Evolutionary conservation across 1,139 yeast genomes (phyloP), one percentile per base, ranked within the genome.

Genomic region (Kluyveromyces marxianus): DNA sequence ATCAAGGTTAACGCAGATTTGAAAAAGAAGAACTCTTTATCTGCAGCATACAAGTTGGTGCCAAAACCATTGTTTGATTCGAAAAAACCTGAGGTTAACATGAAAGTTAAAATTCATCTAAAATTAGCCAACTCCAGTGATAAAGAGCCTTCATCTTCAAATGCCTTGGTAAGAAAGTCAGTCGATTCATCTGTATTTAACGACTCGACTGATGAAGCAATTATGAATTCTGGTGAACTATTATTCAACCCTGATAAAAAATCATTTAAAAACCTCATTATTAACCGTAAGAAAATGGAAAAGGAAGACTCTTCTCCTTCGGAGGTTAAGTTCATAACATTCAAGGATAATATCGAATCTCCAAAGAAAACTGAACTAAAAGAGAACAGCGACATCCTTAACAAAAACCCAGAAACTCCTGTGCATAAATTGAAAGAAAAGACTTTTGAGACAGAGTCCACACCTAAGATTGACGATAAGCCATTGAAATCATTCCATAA

Each of bases 1-100:
- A 55, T 58, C 4, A 60, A 55, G 35, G 65, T 79, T 7, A 62
- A 71, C 28, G 64, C 71, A 3, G 70, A 75, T 39, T 69, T 69
- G 43, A 80, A 81, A 67, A 84, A 81, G 62, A 74, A 75, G 46
- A 78, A 72, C 42, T 75, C 79, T 28, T 67, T 83, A 44, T 72
- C 81, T 4, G 74, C 81, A 28, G 84, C 86, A 1, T 83, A 83
- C 55, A 77, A 79, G 60, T 67, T 83, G 37, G 65, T 63, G 3
- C 71, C 73, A 47, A 68, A 60, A 37, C 67, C 70, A 4, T 51
- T 68, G 40, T 68, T 67, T 50, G 53, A 57, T 37, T 58, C 62
- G 10, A 49, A 45, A 31, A 46, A 42, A 28, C 34, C 44, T 30
- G 50, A 44, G 14, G 41, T 39, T 35, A 25, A 33, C n/a, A 10